Base-by-base conservation (phyloP, 2,329 filamentous ascomycete genomes). In the Colletotrichum karsti region DNA sequence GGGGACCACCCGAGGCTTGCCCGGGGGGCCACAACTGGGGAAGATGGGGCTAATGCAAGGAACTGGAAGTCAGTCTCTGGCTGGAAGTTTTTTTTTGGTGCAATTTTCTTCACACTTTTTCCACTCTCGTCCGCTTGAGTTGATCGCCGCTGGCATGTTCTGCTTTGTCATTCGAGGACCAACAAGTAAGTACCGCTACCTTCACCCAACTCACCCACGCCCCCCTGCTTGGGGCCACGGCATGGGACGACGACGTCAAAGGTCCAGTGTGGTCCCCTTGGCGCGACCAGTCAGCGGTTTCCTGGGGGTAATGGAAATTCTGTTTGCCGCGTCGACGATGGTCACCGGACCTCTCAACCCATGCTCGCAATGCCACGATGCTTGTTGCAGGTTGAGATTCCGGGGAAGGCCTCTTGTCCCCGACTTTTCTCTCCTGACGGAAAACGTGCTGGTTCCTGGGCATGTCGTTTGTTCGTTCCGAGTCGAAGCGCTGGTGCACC, bases 21-120 rank as follows among this genome's bases (percentile, higher is more conserved):
- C n/a, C n/a, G n/a, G n/a, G n/a, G n/a, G 46, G 30, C 44, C 39
- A 28, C 51, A 57, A 55, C 46, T 41, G 53, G 65, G 46, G 53
- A 68, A 67, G 53, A 65, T 30, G 65, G 61, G 39, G 54, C 60
- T 68, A 68, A 68, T 68, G 65, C 65, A 68, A 68, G 65, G 65
- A 59, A 68, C 65, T 46, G 51, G 13, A 55, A 55, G 51, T 50
- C 48, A 35, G 26, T 24, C 42, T 51, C 15, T 37, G 24, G 33
- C 28, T 24, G 28, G 44, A 42, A 37, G 35, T n/a, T 51, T 28
- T 26, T 24, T 59, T 50, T 51, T 44, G 26, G 41, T 48, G 35
- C 48, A n/a, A 51, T 18, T 41, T 55, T 44, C 30, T 67, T 61
- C 46, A 28, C 24, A n/a, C 37, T 22, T 22, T 20, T n/a, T 24